These are phyloP conservation scores for Candida sanyaensis DNA, from an alignment of 1,139 yeast genomes.

Conservation along the genomic window DNA sequence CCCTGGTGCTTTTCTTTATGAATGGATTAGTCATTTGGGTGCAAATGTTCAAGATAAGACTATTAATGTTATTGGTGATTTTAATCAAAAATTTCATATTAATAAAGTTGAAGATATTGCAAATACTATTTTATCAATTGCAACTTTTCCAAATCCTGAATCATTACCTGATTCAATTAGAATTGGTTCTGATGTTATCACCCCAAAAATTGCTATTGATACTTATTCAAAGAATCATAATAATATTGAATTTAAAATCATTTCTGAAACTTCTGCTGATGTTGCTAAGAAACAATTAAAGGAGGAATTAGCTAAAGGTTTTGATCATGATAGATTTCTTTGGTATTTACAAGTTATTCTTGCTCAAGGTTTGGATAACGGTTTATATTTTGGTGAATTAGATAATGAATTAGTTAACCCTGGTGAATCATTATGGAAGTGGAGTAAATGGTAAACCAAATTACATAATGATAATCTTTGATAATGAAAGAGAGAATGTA, in stretches of 20 bases:
- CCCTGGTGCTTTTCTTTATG: slow-evolving; percentile 39
- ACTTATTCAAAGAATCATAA: slow-evolving; percentile 43
- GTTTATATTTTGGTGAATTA: slow-evolving; percentile 30
- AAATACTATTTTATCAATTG: slow-evolving; percentile 38
- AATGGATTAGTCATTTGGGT: slow-evolving; percentile 39
- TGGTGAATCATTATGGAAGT: slow-evolving; percentile 51
- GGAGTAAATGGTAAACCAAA: slow-evolving; percentile 29
- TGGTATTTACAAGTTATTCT: slow-evolving; percentile 29
- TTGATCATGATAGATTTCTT: slow-evolving; percentile 29
- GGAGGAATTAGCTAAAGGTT: slow-evolving; percentile 29
- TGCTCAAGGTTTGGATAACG: slow-evolving; percentile 35
- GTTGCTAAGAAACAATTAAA: slow-evolving; percentile 32
- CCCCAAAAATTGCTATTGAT: slow-evolving; percentile 40
- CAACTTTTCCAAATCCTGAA: slow-evolving; percentile 32
- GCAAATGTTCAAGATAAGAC: slow-evolving; percentile 33
- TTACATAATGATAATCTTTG: no score
- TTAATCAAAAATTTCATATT: slow-evolving; percentile 29
- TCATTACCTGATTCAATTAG: slow-evolving; percentile 48
- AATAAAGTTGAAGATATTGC: slow-evolving; percentile 51
- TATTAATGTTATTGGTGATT: slow-evolving; percentile 46
- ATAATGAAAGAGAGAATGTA: no score
- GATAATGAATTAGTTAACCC: slow-evolving; percentile 60
- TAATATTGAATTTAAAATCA: slow-evolving; percentile 34
- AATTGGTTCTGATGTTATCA: slow-evolving; percentile 41
- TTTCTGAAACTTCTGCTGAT: slow-evolving; percentile 19